Conservation (phyloP, 306 rosid genomes). For the Neltuma alba region DNA sequence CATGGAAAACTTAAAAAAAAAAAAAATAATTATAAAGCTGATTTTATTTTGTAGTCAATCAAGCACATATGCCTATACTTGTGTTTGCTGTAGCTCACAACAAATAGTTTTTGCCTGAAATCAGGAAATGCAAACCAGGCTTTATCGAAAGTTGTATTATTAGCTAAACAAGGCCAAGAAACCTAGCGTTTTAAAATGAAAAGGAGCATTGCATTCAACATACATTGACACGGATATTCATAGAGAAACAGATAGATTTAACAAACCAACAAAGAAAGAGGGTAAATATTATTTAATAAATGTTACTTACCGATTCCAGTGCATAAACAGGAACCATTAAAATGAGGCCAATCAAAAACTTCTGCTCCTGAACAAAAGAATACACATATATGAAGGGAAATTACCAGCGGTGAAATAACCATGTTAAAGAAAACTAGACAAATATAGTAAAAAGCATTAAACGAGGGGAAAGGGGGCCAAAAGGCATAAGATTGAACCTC, state of each 20-base stretch:
- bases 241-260: neutral
- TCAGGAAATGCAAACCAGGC: neutral
- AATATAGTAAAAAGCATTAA: constrained; percentile 20
- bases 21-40: neutral
- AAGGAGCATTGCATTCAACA: neutral
- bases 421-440: neutral
- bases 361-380: constrained; percentile 83
- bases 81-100: constrained; percentile 18
- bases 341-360: constrained; percentile 94
- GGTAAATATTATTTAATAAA: constrained; percentile 1
- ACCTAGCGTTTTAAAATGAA: neutral
- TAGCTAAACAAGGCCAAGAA: neutral
- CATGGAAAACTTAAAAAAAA: constrained; percentile 1
- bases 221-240: neutral
- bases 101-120: constrained; percentile 8
- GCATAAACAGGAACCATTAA: constrained; percentile 99
- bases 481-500: constrained; percentile 61
- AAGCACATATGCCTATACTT: constrained; percentile 28
- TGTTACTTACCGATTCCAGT: constrained; percentile 82
- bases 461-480: constrained; percentile 16
- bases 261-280: neutral
- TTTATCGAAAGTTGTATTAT: constrained; percentile 11
- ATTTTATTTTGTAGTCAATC: neutral
- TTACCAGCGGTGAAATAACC: neutral
- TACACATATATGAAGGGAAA: constrained; percentile 10